Percentiles rank a stretch among this genome's conserved stretches.
These are phyloP conservation scores for Boletus bicolor DNA, from an alignment of 768 basidiomycete species.

Conservation along the genomic window DNA sequence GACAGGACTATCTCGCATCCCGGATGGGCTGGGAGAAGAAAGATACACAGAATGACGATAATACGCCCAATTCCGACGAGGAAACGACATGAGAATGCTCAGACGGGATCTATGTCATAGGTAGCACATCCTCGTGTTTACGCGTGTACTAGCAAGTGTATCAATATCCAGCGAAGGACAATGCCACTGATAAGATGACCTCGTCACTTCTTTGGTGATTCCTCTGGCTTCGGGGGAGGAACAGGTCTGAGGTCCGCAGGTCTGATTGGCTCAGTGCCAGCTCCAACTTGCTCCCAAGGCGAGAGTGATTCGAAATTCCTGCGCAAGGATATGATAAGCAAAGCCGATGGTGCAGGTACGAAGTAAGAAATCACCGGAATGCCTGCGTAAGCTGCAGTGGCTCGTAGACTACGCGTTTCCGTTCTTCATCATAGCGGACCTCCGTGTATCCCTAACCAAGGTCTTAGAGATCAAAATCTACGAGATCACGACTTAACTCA, in stretches of 20 bases:
- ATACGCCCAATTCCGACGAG: constrained; percentile 1
- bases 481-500: constrained; percentile 35
- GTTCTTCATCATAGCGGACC: constrained; percentile 95
- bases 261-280: constrained; percentile 49
- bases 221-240: constrained; percentile 72
- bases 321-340: background rate
- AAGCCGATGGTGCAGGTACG: background rate
- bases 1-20: constrained; percentile 85
- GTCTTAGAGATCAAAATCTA: background rate
- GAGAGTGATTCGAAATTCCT: constrained; percentile 93
- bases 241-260: constrained; percentile 77
- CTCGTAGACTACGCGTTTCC: constrained; percentile 96
- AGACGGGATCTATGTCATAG: constrained; percentile 5
- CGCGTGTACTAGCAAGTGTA: constrained; percentile 14
- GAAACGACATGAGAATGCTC: constrained; percentile 10
- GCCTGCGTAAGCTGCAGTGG: constrained; percentile 97
- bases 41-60: constrained; percentile 7
- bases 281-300: constrained; percentile 95
- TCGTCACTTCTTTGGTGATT: constrained; percentile 72
- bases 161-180: constrained; percentile 7
- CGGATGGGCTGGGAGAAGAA: constrained; percentile 78
- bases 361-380: constrained; percentile 65
- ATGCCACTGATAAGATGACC: background rate
- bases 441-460: constrained; percentile 89
- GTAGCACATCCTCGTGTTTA: constrained; percentile 5